Evolutionary conservation across 1,139 yeast species (phyloP).

Genomic region (Sugiyamaella pinicola): DNA sequence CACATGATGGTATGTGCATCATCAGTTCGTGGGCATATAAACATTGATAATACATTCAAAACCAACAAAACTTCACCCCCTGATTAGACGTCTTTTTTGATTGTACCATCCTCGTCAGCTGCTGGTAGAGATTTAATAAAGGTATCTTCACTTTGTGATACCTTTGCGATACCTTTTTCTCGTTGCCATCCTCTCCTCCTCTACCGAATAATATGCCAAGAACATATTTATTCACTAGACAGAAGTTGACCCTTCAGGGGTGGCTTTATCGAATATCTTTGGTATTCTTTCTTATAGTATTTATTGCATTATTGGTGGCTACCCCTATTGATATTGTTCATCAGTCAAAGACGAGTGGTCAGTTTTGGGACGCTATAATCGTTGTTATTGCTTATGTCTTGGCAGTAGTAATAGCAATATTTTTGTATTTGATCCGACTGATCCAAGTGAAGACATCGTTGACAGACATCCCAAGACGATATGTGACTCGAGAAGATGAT

Average conservation of each 20-base stretch:
- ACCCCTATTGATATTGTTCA: slow-evolving; percentile 76
- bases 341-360: slow-evolving; percentile 61
- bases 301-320: slow-evolving; percentile 61
- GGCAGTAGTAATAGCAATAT: slow-evolving; percentile 53
- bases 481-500: slow-evolving; percentile 70
- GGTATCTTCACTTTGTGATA: not conserved
- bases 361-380: slow-evolving; percentile 68
- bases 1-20: no score
- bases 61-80: no score
- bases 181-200: not conserved
- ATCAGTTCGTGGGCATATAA: no score
- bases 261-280: slow-evolving; percentile 59
- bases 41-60: not conserved
- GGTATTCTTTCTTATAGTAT: slow-evolving; percentile 52
- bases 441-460: slow-evolving; percentile 59
- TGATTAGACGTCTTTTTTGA: not conserved
- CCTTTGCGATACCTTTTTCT: not conserved
- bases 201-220: not conserved
- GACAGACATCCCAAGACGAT: slow-evolving; percentile 74
- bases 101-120: not conserved
- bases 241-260: slow-evolving; percentile 14
- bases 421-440: slow-evolving; percentile 57
- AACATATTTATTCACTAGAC: not conserved
- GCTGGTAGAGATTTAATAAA: not conserved
- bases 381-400: slow-evolving; percentile 73